Evolutionary conservation across 345 rosid species (phyloP).

Genomic region (Firmiana major): DNA sequence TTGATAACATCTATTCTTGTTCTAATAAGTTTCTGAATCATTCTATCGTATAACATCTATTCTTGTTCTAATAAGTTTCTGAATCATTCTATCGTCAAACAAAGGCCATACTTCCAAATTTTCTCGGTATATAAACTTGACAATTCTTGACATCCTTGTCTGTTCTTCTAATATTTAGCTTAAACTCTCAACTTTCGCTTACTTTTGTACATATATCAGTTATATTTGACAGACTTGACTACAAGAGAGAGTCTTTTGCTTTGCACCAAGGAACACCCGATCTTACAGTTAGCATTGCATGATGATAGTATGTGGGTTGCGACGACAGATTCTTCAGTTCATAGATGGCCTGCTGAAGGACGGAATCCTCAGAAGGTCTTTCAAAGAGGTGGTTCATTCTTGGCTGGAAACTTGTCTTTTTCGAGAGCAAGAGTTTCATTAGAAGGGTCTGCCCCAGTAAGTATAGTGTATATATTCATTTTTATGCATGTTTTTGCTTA

Average conservation of each 20-base stretch:
- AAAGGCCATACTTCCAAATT: neutral
- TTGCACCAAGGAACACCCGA: conserved; percentile 85
- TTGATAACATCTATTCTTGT: neutral
- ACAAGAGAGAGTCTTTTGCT: conserved; percentile 96
- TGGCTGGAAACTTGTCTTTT: conserved; percentile 96
- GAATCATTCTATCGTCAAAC: neutral
- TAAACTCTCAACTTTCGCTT: conserved; percentile 16
- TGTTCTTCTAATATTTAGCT: conserved; percentile 8
- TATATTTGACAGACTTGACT: conserved; percentile 92
- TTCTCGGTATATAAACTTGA: neutral
- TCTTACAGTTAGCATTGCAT: conserved; percentile 83
- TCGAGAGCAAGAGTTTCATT: conserved; percentile 94
- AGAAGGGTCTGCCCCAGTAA: conserved; percentile 91
- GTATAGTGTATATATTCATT: conserved; percentile 22
- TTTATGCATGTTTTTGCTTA: conserved; percentile 4
- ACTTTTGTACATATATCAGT: conserved; percentile 33
- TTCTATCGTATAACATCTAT: neutral
- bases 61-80: neutral
- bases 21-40: neutral
- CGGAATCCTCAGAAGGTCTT: conserved; percentile 79
- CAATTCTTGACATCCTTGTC: neutral
- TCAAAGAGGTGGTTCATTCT: conserved; percentile 86
- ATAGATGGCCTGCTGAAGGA: conserved; percentile 94
- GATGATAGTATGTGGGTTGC: conserved; percentile 93
- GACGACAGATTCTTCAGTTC: conserved; percentile 85